Conservation (phyloP, 768 basidiomycete species). For the Lactifluus hygrophoroides region DNA sequence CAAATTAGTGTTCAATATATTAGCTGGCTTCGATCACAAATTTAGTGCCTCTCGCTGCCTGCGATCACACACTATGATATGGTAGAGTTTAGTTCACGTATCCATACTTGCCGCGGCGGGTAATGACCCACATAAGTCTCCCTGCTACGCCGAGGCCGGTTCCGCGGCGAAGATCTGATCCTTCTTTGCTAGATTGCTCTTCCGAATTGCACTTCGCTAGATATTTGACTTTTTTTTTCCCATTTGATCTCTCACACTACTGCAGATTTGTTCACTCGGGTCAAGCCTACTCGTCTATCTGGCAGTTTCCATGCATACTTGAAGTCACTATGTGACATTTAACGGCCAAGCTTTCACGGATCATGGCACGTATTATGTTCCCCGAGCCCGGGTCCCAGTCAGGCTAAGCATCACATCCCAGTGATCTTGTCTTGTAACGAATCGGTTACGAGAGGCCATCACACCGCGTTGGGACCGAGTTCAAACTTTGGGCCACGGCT, state of each 20-base stretch:
- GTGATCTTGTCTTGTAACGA: constrained; percentile 19
- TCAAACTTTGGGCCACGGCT: constrained; percentile 11
- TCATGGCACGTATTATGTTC: constrained; percentile 19
- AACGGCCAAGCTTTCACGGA: constrained; percentile 10
- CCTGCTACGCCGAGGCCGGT: constrained; percentile 17
- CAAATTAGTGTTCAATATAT: constrained; percentile 1
- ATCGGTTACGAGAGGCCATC: constrained; percentile 19
- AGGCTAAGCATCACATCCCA: constrained; percentile 16
- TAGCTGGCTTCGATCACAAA: constrained; percentile 6
- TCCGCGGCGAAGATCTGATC: constrained; percentile 18
- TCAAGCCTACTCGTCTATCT: constrained; percentile 17
- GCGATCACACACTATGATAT: neutral
- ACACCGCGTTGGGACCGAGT: constrained; percentile 15
- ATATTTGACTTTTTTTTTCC: constrained; percentile 12
- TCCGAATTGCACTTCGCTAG: constrained; percentile 10
- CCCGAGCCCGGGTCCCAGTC: constrained; percentile 14
- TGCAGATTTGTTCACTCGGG: no score
- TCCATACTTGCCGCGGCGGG: constrained; percentile 3
- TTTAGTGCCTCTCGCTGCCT: neutral
- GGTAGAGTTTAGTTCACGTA: constrained; percentile 11
- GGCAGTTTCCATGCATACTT: constrained; percentile 18
- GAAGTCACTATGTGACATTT: constrained; percentile 7
- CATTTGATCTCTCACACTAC: neutral
- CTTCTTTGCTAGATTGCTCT: neutral
- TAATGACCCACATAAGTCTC: neutral